These are phyloP conservation scores for Pichia californica DNA, from an alignment of 805 yeast genomes.

Conservation along the genomic window DNA sequence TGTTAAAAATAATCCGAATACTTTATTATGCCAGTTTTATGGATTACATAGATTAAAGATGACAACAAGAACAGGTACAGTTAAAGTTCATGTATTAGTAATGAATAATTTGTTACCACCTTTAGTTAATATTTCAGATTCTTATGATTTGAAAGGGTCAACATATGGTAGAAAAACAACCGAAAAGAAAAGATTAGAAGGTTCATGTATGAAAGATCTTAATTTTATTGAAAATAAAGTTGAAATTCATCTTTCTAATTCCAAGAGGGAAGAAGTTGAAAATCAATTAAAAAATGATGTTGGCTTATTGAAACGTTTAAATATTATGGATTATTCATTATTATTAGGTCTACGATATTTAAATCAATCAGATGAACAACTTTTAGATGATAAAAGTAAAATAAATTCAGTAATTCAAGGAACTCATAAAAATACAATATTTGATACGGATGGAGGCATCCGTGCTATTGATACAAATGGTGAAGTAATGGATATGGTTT, in stretches of 20 bases:
- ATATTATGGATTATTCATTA: conserved; percentile 94
- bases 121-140: conserved; percentile 73
- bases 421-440: conserved; percentile 11
- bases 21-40: conserved; percentile 89
- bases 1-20: conserved; percentile 77
- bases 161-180: conserved; percentile 69
- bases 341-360: conserved; percentile 83
- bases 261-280: conserved; percentile 51
- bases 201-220: conserved; percentile 69
- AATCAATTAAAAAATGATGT: conserved; percentile 75
- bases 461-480: conserved; percentile 60
- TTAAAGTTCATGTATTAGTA: conserved; percentile 85
- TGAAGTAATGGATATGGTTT: conserved; percentile 59
- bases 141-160: conserved; percentile 91
- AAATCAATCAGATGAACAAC: conserved; percentile 39
- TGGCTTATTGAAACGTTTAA: conserved; percentile 57
- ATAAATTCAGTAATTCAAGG: conserved; percentile 15
- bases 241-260: conserved; percentile 69
- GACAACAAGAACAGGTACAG: conserved; percentile 54
- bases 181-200: conserved; percentile 23
- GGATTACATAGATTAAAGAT: conserved; percentile 91
- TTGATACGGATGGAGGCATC: conserved; percentile 65
- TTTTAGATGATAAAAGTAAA: conserved; percentile 19
- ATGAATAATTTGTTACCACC: conserved; percentile 98
- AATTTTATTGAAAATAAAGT: conserved; percentile 75